Evolutionary conservation across 2,329 filamentous ascomycete genomes (phyloP).

Genomic region (Pseudogymnoascus sp.): DNA sequence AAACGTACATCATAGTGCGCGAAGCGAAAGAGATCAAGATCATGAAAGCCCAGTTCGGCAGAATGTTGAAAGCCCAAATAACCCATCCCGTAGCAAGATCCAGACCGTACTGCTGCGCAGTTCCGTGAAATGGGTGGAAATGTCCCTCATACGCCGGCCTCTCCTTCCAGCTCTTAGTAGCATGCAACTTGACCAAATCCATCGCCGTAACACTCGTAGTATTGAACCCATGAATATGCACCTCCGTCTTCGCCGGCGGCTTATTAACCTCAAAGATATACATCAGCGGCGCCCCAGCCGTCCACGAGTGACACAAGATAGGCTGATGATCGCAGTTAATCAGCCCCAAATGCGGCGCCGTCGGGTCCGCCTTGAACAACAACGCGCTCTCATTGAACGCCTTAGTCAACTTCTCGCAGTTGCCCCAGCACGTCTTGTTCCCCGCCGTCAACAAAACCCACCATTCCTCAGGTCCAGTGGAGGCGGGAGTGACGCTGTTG

Average conservation of each 20-base stretch:
- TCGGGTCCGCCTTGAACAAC: slow-evolving; percentile 52
- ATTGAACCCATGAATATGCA: slow-evolving; percentile 61
- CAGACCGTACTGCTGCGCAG: slow-evolving; percentile 53
- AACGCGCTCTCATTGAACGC: slow-evolving; percentile 60
- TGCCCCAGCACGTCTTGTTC: slow-evolving; percentile 66
- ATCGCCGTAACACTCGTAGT: slow-evolving; percentile 58
- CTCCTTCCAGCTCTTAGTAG: slow-evolving; percentile 44
- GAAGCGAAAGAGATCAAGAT: slow-evolving; percentile 64
- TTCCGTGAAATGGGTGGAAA: slow-evolving; percentile 71
- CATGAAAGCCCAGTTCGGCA: slow-evolving; percentile 75
- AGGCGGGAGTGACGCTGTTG: slow-evolving; percentile 49
- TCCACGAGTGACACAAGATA: slow-evolving; percentile 69
- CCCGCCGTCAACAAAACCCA: slow-evolving; percentile 66
- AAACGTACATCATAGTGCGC: slow-evolving; percentile 70
- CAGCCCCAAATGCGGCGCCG: slow-evolving; percentile 58
- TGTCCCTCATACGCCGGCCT: slow-evolving; percentile 49
- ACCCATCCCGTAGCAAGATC: slow-evolving; percentile 58
- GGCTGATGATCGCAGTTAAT: slow-evolving; percentile 69
- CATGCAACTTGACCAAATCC: slow-evolving; percentile 52
- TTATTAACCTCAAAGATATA: slow-evolving; percentile 63
- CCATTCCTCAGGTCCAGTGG: slow-evolving; percentile 63
- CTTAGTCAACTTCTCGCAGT: slow-evolving; percentile 55
- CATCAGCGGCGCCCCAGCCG: slow-evolving; percentile 53
- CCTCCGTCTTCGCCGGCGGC: slow-evolving; percentile 52
- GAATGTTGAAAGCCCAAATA: slow-evolving; percentile 56